phyloP scores from a whole-genome alignment of 805 yeast genomes.

The Sungouiella thailandica region DNA sequence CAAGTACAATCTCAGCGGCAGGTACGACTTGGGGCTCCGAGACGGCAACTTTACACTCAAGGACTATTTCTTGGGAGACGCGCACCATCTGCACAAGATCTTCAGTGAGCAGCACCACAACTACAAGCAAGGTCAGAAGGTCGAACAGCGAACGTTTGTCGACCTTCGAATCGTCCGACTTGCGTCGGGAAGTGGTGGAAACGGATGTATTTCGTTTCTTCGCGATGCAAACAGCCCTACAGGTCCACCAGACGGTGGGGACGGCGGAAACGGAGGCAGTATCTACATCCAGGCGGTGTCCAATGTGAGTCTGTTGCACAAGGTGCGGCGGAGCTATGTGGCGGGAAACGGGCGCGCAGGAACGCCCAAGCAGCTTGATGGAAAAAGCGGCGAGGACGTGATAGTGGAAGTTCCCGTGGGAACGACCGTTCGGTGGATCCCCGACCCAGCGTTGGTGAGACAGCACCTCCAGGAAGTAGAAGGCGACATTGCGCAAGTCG shows the following conservation, averaged over 20 bases:
- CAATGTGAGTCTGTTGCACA: constrained; percentile 67
- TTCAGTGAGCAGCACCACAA: constrained; percentile 27
- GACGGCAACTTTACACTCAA: constrained; percentile 16
- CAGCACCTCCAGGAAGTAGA: constrained; percentile 18
- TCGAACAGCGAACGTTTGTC: constrained; percentile 35
- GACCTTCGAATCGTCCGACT: constrained; percentile 59
- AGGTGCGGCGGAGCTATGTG: constrained; percentile 57
- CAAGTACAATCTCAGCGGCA: constrained; percentile 3
- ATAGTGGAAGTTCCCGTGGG: constrained; percentile 89
- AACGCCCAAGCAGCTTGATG: constrained; percentile 72
- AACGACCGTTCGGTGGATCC: constrained; percentile 80
- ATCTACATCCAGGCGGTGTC: constrained; percentile 78
- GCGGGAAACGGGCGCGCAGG: constrained; percentile 77
- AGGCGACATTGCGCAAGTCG: constrained; percentile 15
- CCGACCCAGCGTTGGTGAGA: constrained; percentile 54
- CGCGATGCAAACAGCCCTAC: constrained; percentile 78
- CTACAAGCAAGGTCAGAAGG: constrained; percentile 25
- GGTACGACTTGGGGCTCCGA: constrained; percentile 9
- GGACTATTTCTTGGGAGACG: constrained; percentile 38
- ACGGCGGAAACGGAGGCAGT: constrained; percentile 92
- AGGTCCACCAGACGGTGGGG: constrained; percentile 99
- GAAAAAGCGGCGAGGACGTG: constrained; percentile 76
- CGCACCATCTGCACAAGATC: constrained; percentile 36
- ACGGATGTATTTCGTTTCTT: constrained; percentile 80
- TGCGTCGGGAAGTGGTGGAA: constrained; percentile 81